Percentiles rank a stretch among this genome's conserved stretches.
phyloP scores from a whole-genome alignment of 139 green algal genomes.

The Medakamo hakoo region DNA sequence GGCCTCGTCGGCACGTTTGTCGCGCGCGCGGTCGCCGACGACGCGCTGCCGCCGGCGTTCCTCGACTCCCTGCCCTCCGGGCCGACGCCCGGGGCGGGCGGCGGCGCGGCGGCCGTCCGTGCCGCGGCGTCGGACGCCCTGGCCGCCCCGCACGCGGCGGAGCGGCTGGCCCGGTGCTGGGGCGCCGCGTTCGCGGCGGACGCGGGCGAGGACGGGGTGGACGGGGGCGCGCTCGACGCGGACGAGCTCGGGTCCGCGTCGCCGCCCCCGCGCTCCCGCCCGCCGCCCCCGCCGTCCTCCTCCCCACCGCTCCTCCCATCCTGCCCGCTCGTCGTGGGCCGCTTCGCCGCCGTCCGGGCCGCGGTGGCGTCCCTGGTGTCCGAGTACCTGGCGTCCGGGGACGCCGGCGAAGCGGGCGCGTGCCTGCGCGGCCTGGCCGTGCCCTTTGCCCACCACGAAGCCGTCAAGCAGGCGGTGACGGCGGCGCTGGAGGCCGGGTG shows the following conservation, averaged over 20 bases:
- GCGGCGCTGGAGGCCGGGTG: conserved; percentile 7
- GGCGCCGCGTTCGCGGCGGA: conserved; percentile 29
- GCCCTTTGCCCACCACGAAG: conserved; percentile 65
- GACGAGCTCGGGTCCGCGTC: background rate
- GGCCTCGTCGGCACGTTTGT: conserved; percentile 42
- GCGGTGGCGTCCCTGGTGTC: too few relatives aligned
- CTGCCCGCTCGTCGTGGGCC: background rate
- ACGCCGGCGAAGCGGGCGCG: conserved; percentile 35
- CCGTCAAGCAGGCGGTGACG: conserved; percentile 40
- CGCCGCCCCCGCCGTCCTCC: background rate
- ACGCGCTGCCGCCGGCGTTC: conserved; percentile 63
- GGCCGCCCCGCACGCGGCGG: conserved; percentile 49
- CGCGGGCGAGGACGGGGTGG: background rate
- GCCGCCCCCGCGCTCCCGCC: background rate
- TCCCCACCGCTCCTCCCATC: background rate
- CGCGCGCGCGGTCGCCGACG: conserved; percentile 69
- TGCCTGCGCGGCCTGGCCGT: conserved; percentile 46
- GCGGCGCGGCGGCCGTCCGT: conserved; percentile 34
- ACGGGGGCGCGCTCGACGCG: background rate
- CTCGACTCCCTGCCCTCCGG: conserved; percentile 3
- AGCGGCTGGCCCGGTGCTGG: conserved; percentile 66
- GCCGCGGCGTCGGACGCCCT: conserved; percentile 36
- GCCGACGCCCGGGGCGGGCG: conserved; percentile 17
- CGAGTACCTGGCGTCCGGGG: conserved; percentile 35
- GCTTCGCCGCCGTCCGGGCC: too few relatives aligned